These are phyloP conservation scores for Rheum nobile DNA, from an alignment of 148 eudicot genomes.

Conservation along the genomic window DNA sequence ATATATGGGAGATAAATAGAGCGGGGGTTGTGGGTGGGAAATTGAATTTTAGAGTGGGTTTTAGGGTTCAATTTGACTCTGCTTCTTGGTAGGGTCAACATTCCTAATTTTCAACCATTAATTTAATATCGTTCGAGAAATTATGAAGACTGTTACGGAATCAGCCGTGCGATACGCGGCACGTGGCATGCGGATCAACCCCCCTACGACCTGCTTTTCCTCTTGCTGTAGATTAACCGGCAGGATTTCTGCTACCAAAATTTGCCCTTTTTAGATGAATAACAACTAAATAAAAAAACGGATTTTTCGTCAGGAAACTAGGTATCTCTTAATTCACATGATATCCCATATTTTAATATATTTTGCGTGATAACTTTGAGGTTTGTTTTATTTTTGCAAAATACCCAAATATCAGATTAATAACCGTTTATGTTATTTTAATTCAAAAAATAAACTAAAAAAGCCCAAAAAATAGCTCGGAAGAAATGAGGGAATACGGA, in stretches of 20 bases:
- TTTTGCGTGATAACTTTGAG: too few relatives aligned
- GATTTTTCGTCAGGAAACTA: too few relatives aligned
- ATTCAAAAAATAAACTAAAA: too few relatives aligned
- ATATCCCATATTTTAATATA: too few relatives aligned
- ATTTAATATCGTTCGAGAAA: not conserved
- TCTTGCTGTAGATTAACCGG: not conserved
- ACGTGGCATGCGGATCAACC: not conserved
- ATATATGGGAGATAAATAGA: not conserved
- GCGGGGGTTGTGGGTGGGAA: not conserved
- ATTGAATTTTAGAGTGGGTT: not conserved
- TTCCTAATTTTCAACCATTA: not conserved
- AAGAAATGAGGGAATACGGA: too few relatives aligned
- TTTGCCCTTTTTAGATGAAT: too few relatives aligned
- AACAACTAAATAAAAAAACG: too few relatives aligned
- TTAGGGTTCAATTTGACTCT: conserved; percentile 5
- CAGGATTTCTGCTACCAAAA: not conserved
- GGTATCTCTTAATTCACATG: too few relatives aligned
- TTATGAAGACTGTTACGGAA: not conserved
- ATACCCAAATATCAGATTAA: too few relatives aligned
- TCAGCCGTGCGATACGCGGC: not conserved
- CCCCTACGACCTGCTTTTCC: not conserved
- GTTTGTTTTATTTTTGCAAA: too few relatives aligned
- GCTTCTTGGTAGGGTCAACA: not conserved
- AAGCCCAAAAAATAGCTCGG: too few relatives aligned
- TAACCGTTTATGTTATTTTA: too few relatives aligned